phyloP scores from a whole-genome alignment of 2,329 filamentous ascomycete genomes.

The Lojkania enalia region DNA sequence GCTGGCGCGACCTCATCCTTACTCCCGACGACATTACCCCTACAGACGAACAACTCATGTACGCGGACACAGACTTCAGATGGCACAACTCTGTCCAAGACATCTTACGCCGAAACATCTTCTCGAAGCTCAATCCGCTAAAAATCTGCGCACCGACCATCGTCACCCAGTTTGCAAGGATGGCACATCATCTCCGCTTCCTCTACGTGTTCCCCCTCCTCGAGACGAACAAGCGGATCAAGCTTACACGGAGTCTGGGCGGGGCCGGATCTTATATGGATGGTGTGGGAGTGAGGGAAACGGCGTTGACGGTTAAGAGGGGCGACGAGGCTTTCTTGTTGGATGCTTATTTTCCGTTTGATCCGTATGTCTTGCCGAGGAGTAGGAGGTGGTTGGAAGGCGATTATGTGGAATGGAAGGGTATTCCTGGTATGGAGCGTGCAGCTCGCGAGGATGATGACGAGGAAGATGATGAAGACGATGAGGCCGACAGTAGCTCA shows the following conservation, averaged over 20 bases:
- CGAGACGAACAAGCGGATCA: slow-evolving; percentile 88
- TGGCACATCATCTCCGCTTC: slow-evolving; percentile 82
- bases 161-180: slow-evolving; percentile 86
- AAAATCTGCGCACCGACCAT: slow-evolving; percentile 92
- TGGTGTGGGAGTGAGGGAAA: slow-evolving; percentile 57
- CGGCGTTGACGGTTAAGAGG: slow-evolving; percentile 55
- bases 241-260: slow-evolving; percentile 71
- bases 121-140: slow-evolving; percentile 88
- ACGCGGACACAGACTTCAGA: slow-evolving; percentile 71
- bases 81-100: slow-evolving; percentile 79
- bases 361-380: slow-evolving; percentile 87
- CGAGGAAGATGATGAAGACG: slow-evolving; percentile 43
- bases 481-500: slow-evolving; percentile 25
- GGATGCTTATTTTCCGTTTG: slow-evolving; percentile 95
- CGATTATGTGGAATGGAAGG: slow-evolving; percentile 44
- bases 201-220: slow-evolving; percentile 87
- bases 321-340: slow-evolving; percentile 82
- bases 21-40: slow-evolving; percentile 51
- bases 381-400: slow-evolving; percentile 86
- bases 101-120: slow-evolving; percentile 74
- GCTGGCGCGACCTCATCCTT: slow-evolving; percentile 86
- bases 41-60: slow-evolving; percentile 57
- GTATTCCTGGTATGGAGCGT: slow-evolving; percentile 44
- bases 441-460: slow-evolving; percentile 51
- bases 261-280: slow-evolving; percentile 57